Base-by-base conservation (phyloP, 805 yeast genomes). In the Suhomyces sp. region DNA sequence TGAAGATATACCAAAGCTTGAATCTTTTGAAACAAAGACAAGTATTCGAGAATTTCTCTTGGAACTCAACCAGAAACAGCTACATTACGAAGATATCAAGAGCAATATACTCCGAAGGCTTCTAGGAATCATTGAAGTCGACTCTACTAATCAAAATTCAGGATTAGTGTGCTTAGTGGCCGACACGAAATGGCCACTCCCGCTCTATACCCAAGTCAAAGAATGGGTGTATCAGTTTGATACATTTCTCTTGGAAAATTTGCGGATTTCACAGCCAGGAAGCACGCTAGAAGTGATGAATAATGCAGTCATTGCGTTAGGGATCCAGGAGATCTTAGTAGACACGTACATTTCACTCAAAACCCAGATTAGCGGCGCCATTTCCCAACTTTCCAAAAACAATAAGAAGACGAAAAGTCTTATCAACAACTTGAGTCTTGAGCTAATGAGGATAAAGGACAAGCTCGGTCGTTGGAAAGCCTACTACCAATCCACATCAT, bases 381-480 rank as follows among this genome's bases (percentile, higher is more conserved):
- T 64, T 5, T 58, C 66, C 6, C 61, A 61, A 22, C 62, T 57
- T 13, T 38, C 63, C 8, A 63, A 60, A 33, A 59, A 55, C 22
- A 36, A 15, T 41, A 64, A 0, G 55, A 70, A 60, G 64, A 66
- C 61, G 62, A 73, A 57, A 63, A 63, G 57, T 4, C 52, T 50
- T 6, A 54, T 69, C 23, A 72, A 68, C 50, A 77, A 74, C 4
- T 53, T 74, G 2, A 72, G 74, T n/a, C 62, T 73, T 3, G 71
- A 69, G 12, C 68, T 78, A 46, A 64, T 69, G 17, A 68, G 70
- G 35, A 50, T 84, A 0, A 69, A 70, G 6, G 74, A 70, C 22
- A 73, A 82, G 51, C 63, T 86, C 5, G 60, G 65, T 2, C 71
- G 76, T 44, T 87, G 92, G 92, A 53, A 65, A 1, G 50, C 57